Base-by-base conservation (phyloP, 371 early-diverging fungal genomes). In the Mucor circinelloides region DNA sequence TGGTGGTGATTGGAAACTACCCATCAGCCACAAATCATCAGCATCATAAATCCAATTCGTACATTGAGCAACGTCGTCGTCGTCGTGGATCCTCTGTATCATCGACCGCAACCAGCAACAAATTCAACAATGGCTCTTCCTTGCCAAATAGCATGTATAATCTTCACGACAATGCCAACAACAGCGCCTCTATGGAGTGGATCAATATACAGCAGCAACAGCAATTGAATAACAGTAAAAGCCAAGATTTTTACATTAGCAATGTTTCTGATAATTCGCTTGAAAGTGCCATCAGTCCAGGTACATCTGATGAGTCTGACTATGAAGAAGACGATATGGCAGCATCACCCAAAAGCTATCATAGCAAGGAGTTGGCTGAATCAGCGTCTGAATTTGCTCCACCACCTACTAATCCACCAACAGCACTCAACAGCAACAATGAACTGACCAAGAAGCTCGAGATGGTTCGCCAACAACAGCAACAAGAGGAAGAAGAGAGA, bases 271-370 rank as follows among this genome's bases (percentile, higher is more conserved):
- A 80, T 54, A 71, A 78, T 30, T 80, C 83, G 7, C 52, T 82
- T 32, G 80, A 80, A 57, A 80, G 80, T 28, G 61, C 56, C 1
- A 44, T 82, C 19, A 76, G 70, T 34, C 74, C 80, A 19, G 83
- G 83, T 23, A 76, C 83, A n/a, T 68, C 60, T 6, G 79, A 75
- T 6, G 58, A 58, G 3, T 66, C 38, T 55, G 50, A 50, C 0
- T 64, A 61, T 17, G 60, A 61, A 7, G 67, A 71, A 27, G 64
- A 71, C 3, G 65, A 70, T 3, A 60, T 9, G 1, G 60, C 10
- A 40, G 12, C 27, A 58, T 42, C 62, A 36, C 46, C 40, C 6
- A 32, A 31, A 42, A 36, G 52, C 34, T 34, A 27, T 36, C 28
- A 60, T 38, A 21, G 36, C 52, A 31, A 36, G 31, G 56, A 28